Evolutionary conservation across 2,329 filamentous ascomycete species (phyloP), one percentile per base, ranked within the genome.

Genomic region (Scleromitrula shiraiana): DNA sequence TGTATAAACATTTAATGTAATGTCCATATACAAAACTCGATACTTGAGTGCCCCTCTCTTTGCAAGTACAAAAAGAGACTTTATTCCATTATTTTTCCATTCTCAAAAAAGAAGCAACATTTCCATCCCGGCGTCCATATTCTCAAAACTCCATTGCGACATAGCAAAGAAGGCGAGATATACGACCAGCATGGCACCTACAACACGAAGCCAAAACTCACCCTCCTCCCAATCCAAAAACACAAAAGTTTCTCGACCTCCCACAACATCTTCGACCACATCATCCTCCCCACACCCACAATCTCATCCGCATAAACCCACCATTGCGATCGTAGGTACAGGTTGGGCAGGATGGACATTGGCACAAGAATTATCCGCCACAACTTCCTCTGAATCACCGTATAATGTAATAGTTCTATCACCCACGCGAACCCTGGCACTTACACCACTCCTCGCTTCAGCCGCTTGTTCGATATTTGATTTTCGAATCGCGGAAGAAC

Each of bases 401-500:
- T 71, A 68, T 53, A 59, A 65, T 33, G 57, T 71, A 27, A 65
- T 62, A 2, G 57, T 71, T 30, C 66, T 72, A 14, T 70, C 69
- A 0, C 70, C 69, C 1, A 51, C 65, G 6, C 58, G 65, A 14
- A 71, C 68, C 3, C 64, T 67, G 15, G 65, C 68, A 41, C 70
- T 71, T 50, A 72, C 70, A 1, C 69, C 70, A 5, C 59, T 72
- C 1, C 64, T 72, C 2, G 68, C 69, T 9, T 68, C 65, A 20
- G 70, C 68, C 23, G 69, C 70, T 15, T 67, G 67, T 37, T 69
- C 68, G 0, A 60, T 70, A 10, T 71, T 70, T 60, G 64, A 70
- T 49, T 69, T 70, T 46, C 63, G 65, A 17, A 59, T 71, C 1
- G 69, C 68, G 23, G 68, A 71, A 53, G 68, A 70, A 48, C 67